phyloP scores from a whole-genome alignment of 768 basidiomycete species.

The Lactifluus pinguis region DNA sequence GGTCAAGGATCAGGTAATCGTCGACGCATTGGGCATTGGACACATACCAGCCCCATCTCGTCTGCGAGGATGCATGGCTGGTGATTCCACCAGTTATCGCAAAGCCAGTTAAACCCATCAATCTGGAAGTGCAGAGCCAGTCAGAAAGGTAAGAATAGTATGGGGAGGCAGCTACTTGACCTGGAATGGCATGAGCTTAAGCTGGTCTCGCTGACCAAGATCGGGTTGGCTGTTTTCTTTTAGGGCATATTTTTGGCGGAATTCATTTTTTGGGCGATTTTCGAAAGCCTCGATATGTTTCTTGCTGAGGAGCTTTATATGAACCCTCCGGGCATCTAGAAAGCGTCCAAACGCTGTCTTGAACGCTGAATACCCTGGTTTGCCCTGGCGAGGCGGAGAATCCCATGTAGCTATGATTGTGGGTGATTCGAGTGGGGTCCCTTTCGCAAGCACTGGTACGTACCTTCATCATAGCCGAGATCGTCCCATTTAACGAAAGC shows the following conservation, averaged over 20 bases:
- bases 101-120: slow-evolving; percentile 79
- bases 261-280: slow-evolving; percentile 47
- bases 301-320: slow-evolving; percentile 42
- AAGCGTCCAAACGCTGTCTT: slow-evolving; percentile 57
- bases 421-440: not conserved
- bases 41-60: slow-evolving; percentile 86
- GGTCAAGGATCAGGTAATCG: not conserved
- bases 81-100: slow-evolving; percentile 79
- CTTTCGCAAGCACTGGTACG: slow-evolving; percentile 20
- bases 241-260: slow-evolving; percentile 35
- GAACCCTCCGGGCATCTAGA: slow-evolving; percentile 50
- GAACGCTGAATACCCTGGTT: slow-evolving; percentile 55
- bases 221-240: slow-evolving; percentile 39
- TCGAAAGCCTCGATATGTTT: slow-evolving; percentile 38
- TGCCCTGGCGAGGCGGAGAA: slow-evolving; percentile 60
- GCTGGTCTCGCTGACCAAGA: slow-evolving; percentile 52
- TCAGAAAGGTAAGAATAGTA: slow-evolving; percentile 1
- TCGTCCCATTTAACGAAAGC: slow-evolving; percentile 91
- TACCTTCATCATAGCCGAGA: slow-evolving; percentile 87
- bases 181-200: slow-evolving; percentile 85
- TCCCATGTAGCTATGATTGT: slow-evolving; percentile 75
- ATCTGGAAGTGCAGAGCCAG: slow-evolving; percentile 32
- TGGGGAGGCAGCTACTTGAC: slow-evolving; percentile 30
- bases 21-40: not conserved
- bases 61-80: slow-evolving; percentile 90